These are phyloP conservation scores for Amanita jacksonii DNA, from an alignment of 768 basidiomycete genomes.

Conservation along the genomic window DNA sequence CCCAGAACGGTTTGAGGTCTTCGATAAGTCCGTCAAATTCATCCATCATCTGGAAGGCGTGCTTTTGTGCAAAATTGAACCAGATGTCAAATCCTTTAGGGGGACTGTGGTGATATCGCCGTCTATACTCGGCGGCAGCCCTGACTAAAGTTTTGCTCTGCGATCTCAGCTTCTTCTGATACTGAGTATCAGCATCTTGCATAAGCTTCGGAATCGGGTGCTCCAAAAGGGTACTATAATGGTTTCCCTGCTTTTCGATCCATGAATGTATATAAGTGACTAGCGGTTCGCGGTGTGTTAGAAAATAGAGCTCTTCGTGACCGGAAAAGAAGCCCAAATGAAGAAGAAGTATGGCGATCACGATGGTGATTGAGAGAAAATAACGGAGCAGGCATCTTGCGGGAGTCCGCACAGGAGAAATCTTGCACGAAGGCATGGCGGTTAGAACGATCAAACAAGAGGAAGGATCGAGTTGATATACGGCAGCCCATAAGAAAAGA, in stretches of 20 bases:
- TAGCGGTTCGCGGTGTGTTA: slow-evolving; percentile 1
- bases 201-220: slow-evolving; percentile 88
- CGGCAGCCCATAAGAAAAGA: too few species aligned
- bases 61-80: slow-evolving; percentile 71
- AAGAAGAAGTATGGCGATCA: slow-evolving; percentile 37
- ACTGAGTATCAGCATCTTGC: slow-evolving; percentile 71
- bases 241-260: too few species aligned
- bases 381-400: too few species aligned
- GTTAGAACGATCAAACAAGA: too few species aligned
- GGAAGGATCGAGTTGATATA: too few species aligned
- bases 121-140: slow-evolving; percentile 76
- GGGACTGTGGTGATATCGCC: slow-evolving; percentile 68
- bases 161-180: slow-evolving; percentile 48
- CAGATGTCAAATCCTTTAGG: slow-evolving; percentile 89
- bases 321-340: slow-evolving; percentile 38
- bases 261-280: too few species aligned
- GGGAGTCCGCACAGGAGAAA: too few species aligned
- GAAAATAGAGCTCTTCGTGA: slow-evolving; percentile 15
- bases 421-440: too few species aligned
- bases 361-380: slow-evolving; percentile 29
- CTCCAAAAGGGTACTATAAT: slow-evolving; percentile 9
- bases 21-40: slow-evolving; percentile 77
- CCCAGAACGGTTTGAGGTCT: slow-evolving; percentile 84
- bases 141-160: slow-evolving; percentile 76
- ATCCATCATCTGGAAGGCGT: slow-evolving; percentile 74